Conservation (phyloP, 768 basidiomycete species). For the Cystofilobasidium ferigula region DNA sequence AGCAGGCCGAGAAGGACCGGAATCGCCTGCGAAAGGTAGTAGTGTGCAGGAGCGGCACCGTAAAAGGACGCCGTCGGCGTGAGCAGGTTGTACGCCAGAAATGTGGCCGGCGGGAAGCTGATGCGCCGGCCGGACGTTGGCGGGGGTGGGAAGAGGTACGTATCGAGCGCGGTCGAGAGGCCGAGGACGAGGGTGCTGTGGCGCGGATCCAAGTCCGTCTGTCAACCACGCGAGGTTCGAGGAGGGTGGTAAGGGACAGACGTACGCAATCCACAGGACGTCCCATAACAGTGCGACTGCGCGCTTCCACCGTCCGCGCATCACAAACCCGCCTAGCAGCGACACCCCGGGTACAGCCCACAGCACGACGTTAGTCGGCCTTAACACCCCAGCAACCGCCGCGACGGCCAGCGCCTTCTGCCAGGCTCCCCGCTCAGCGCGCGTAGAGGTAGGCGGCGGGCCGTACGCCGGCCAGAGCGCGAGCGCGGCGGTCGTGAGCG, state of each 20-base stretch:
- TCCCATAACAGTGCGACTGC: background rate
- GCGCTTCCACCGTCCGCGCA: background rate
- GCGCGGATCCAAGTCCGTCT: background rate
- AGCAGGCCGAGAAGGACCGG: slow-evolving; percentile 67
- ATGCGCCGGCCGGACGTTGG: slow-evolving; percentile 38
- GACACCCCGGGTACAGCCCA: slow-evolving; percentile 62
- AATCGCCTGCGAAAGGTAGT: slow-evolving; percentile 73
- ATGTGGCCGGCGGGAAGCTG: slow-evolving; percentile 70
- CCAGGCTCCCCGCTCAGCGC: background rate
- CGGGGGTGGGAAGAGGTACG: slow-evolving; percentile 34
- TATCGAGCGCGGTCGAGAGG: slow-evolving; percentile 47
- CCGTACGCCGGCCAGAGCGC: slow-evolving; percentile 44
- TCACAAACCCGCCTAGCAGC: slow-evolving; percentile 40
- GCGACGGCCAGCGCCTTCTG: slow-evolving; percentile 49
- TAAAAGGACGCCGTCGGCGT: slow-evolving; percentile 77
- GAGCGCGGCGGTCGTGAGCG: slow-evolving; percentile 67
- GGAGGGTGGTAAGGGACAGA: background rate
- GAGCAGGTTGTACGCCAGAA: slow-evolving; percentile 70
- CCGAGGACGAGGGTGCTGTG: slow-evolving; percentile 29
- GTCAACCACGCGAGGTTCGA: background rate
- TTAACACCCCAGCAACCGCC: slow-evolving; percentile 63
- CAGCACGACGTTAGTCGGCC: slow-evolving; percentile 79
- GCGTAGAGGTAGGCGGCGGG: background rate
- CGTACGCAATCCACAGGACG: slow-evolving; percentile 15
- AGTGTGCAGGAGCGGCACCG: slow-evolving; percentile 74